Conservation (phyloP, 208 protist genomes). For the Acanthamoeba royreba region DNA sequence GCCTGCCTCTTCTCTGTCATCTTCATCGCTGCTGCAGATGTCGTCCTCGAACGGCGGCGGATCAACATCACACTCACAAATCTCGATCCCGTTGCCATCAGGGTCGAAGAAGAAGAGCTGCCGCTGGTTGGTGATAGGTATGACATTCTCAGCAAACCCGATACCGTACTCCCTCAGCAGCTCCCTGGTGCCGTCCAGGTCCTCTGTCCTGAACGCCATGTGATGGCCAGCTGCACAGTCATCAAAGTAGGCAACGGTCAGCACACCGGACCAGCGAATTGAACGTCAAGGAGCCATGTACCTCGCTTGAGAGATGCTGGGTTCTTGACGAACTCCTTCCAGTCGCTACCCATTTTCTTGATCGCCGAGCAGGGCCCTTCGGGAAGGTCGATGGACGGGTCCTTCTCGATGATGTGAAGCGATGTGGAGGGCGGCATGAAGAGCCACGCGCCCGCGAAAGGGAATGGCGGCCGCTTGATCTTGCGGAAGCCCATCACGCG, state of each 20-base stretch:
- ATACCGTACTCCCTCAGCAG: not conserved
- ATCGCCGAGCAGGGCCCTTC: not conserved
- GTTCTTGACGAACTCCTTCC: not conserved
- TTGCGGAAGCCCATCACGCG: not conserved
- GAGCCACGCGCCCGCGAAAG: not conserved
- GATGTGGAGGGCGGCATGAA: not conserved
- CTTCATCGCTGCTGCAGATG: not conserved
- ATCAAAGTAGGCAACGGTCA: not conserved
- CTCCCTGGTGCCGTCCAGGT: not conserved
- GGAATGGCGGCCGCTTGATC: not conserved
- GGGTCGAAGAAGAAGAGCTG: constrained; percentile 24
- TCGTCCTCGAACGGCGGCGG: not conserved
- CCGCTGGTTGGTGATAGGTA: not conserved
- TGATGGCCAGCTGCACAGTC: not conserved
- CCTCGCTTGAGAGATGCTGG: not conserved
- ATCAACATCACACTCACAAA: not conserved
- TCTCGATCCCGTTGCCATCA: not conserved
- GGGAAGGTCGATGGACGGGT: not conserved
- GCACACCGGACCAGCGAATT: not conserved
- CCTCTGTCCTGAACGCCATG: not conserved
- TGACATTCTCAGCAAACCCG: not conserved
- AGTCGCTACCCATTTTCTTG: not conserved
- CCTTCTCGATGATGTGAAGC: not conserved
- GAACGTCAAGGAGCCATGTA: not conserved
- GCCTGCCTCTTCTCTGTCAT: not conserved